These are phyloP conservation scores for Daedaleopsis nitida DNA, from an alignment of 768 basidiomycete genomes.

Conservation along the genomic window DNA sequence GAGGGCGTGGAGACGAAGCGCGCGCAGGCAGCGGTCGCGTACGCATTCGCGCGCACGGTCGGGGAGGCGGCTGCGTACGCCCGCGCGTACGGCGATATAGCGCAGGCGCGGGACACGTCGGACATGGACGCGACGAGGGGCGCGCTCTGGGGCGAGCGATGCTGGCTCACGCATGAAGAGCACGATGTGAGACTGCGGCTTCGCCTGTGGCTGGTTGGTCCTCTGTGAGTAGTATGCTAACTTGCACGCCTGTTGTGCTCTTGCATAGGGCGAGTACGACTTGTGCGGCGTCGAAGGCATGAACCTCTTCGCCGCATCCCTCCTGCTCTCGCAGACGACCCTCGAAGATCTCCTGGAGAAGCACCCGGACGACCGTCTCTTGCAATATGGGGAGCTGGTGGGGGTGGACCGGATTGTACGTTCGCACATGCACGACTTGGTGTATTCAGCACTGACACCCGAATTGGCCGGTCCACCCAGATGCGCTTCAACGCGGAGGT, in stretches of 20 bases:
- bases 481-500: constrained; percentile 39
- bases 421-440: not conserved
- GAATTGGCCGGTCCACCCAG: constrained; percentile 23
- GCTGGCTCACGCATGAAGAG: constrained; percentile 62
- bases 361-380: constrained; percentile 47
- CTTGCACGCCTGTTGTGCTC: not conserved
- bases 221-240: not conserved
- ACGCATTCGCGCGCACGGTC: constrained; percentile 65
- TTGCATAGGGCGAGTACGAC: constrained; percentile 58
- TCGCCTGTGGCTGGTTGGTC: not conserved
- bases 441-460: too few species aligned
- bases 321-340: constrained; percentile 57
- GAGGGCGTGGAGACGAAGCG: constrained; percentile 60
- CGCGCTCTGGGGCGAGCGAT: constrained; percentile 57
- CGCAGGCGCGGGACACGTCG: constrained; percentile 48
- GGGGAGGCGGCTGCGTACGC: constrained; percentile 57
- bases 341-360: constrained; percentile 59
- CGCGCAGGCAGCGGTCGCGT: constrained; percentile 43
- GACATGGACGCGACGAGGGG: constrained; percentile 45
- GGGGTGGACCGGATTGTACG: constrained; percentile 57
- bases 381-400: constrained; percentile 47
- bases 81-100: constrained; percentile 60
- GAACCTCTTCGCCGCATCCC: constrained; percentile 70
- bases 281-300: constrained; percentile 59
- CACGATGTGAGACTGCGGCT: constrained; percentile 44